Evolutionary conservation across 371 early-diverging fungal genomes (phyloP).

Genomic region (Syncephalastrum racemosum): DNA sequence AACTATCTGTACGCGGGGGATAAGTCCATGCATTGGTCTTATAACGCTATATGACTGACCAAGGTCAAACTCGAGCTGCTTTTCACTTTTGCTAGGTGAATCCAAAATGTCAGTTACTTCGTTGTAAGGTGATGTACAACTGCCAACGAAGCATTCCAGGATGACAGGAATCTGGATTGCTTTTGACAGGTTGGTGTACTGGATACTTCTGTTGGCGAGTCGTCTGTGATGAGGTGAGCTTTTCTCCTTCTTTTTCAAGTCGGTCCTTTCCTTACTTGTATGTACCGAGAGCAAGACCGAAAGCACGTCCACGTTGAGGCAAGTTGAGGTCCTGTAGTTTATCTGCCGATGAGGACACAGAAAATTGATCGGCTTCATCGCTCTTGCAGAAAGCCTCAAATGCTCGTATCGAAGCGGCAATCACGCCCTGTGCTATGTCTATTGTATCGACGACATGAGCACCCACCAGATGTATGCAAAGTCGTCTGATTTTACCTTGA

Average conservation of each 20-base stretch:
- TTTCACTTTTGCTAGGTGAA: constrained; percentile 1
- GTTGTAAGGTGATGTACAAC: constrained; percentile 27
- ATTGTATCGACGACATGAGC: not conserved
- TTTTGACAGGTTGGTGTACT: constrained; percentile 30
- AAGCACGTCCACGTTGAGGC: constrained; percentile 27
- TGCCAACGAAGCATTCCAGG: constrained; percentile 40
- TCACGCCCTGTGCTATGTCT: constrained; percentile 22
- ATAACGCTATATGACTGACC: not conserved
- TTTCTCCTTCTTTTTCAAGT: not conserved
- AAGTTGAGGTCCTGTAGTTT: constrained; percentile 25
- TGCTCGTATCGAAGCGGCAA: constrained; percentile 17
- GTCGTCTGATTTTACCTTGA: constrained; percentile 16
- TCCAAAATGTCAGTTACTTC: constrained; percentile 19
- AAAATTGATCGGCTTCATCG: constrained; percentile 2
- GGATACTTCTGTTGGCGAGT: constrained; percentile 23
- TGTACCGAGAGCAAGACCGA: constrained; percentile 33
- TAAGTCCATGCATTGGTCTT: not conserved
- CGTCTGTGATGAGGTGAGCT: constrained; percentile 1
- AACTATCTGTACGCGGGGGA: constrained; percentile 18
- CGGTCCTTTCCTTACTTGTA: constrained; percentile 15
- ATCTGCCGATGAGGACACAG: constrained; percentile 1
- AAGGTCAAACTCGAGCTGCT: not conserved
- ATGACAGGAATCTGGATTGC: constrained; percentile 44
- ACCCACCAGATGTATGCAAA: not conserved
- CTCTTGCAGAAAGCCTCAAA: constrained; percentile 22